These are phyloP conservation scores for Gossypium lobatum DNA, from an alignment of 441 rosid genomes.

Conservation along the genomic window DNA sequence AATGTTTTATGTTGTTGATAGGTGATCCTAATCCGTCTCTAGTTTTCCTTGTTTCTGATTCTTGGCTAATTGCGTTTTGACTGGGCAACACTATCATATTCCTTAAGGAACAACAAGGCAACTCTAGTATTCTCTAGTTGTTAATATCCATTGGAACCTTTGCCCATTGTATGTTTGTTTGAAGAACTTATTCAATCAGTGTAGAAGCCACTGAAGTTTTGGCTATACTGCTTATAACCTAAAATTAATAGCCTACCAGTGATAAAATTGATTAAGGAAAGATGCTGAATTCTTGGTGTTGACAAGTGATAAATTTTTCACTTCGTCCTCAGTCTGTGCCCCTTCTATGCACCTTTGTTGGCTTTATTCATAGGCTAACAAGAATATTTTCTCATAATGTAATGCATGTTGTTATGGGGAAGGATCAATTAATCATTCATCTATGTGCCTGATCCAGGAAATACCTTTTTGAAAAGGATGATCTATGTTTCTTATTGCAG, in stretches of 20 bases:
- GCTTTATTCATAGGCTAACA: not conserved
- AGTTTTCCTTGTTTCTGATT: not conserved
- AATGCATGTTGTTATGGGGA: not conserved
- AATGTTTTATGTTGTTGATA: not conserved
- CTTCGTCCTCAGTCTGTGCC: not conserved
- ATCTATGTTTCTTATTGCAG: constrained; percentile 28
- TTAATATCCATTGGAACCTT: not conserved
- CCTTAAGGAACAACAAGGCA: not conserved
- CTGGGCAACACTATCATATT: not conserved
- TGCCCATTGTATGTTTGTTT: not conserved
- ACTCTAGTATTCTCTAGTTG: not conserved
- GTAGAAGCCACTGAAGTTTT: not conserved
- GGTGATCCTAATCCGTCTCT: not conserved
- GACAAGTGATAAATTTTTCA: not conserved
- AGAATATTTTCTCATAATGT: not conserved
- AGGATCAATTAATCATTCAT: not conserved
- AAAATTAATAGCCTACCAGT: not conserved
- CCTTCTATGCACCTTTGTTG: not conserved
- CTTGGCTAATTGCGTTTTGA: not conserved
- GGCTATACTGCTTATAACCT: not conserved
- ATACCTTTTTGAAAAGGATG: not conserved
- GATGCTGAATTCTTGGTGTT: not conserved
- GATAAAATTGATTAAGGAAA: not conserved
- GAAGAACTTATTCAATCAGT: not conserved
- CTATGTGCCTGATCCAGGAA: not conserved